Percentiles rank a stretch among this genome's conserved stretches.
Conservation (phyloP, 108 stramenopile species). For the Fistulifera pelliculosa region DNA sequence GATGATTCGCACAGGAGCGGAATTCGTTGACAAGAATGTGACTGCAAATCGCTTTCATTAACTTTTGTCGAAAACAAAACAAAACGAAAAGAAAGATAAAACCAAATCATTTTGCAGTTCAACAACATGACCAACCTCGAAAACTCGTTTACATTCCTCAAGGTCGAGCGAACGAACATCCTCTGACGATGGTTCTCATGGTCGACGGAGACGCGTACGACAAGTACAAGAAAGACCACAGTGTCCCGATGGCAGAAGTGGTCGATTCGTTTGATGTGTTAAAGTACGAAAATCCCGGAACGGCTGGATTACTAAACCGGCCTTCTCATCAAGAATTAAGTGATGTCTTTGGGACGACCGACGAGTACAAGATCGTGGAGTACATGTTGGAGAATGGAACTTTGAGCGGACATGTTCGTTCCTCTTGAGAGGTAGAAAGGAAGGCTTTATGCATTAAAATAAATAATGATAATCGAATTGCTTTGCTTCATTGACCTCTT, state of each 20-base stretch:
- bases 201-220: conserved; percentile 10
- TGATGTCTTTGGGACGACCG: conserved; percentile 11
- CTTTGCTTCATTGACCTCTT: too few species aligned
- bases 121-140: conserved; percentile 99
- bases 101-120: conserved; percentile 97
- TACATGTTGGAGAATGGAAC: conserved; percentile 13
- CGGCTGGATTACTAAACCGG: conserved; percentile 1
- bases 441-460: too few species aligned
- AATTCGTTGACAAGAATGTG: too few species aligned
- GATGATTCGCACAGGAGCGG: too few species aligned
- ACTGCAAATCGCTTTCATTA: too few species aligned
- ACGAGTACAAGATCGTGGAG: conserved; percentile 4
- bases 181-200: conserved; percentile 10
- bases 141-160: conserved; percentile 30
- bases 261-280: conserved; percentile 10
- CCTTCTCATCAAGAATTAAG: conserved; percentile 8
- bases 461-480: too few species aligned
- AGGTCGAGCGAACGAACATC: conserved; percentile 7
- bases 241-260: conserved; percentile 11
- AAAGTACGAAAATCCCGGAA: conserved; percentile 12
- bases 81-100: too few species aligned
- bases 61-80: too few species aligned
- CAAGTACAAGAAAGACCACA: conserved; percentile 7
- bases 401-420: not conserved
- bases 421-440: too few species aligned